Percentiles rank a stretch among this genome's conserved stretches.
These are phyloP conservation scores for Cladosporium sp. DNA, from an alignment of 2,329 filamentous ascomycete genomes.

Conservation along the genomic window DNA sequence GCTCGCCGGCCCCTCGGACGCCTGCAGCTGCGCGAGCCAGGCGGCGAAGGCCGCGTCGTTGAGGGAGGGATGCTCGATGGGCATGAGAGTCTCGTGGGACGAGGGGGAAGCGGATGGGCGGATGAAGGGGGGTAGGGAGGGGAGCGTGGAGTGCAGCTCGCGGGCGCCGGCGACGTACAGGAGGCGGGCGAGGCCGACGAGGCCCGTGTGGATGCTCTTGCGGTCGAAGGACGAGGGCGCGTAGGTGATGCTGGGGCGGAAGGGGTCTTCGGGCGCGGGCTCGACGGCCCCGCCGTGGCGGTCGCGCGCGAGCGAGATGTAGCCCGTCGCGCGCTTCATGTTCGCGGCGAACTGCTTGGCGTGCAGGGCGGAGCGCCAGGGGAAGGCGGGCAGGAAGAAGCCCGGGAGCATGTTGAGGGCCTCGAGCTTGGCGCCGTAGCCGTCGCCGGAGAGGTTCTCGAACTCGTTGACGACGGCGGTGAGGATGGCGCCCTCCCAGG, in stretches of 20 bases:
- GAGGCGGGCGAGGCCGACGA: conserved; percentile 67
- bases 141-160: conserved; percentile 66
- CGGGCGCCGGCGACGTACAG: conserved; percentile 70
- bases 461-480: conserved; percentile 72
- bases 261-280: conserved; percentile 56
- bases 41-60: conserved; percentile 54
- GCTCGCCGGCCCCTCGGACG: conserved; percentile 44
- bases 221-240: conserved; percentile 65
- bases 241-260: conserved; percentile 63
- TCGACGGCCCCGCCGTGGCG: conserved; percentile 69
- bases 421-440: conserved; percentile 80
- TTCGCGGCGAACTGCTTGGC: conserved; percentile 67
- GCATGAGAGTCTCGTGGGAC: conserved; percentile 15
- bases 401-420: conserved; percentile 68
- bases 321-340: conserved; percentile 62
- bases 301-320: conserved; percentile 70
- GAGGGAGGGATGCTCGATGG: conserved; percentile 30
- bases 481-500: conserved; percentile 65
- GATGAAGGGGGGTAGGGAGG: conserved; percentile 59
- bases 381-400: conserved; percentile 54
- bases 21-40: conserved; percentile 52
- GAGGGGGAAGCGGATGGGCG: conserved; percentile 28
- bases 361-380: conserved; percentile 62
- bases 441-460: conserved; percentile 71
- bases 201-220: conserved; percentile 62